Conservation (phyloP, 2,329 filamentous ascomycete genomes). For the Nothophaeocryptopus gaeumannii region DNA sequence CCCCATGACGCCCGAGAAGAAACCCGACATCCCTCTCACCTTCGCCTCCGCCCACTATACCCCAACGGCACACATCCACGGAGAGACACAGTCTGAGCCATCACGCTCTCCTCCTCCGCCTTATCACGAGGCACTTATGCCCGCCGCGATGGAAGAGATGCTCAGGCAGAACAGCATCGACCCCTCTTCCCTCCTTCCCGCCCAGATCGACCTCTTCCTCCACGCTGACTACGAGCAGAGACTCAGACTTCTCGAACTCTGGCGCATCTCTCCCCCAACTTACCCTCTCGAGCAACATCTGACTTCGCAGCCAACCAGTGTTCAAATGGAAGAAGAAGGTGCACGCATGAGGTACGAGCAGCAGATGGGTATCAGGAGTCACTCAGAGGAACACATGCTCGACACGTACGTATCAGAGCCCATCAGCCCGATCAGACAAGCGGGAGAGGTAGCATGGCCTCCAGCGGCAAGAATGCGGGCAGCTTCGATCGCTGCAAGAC, state of each 20-base stretch:
- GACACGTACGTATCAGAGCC: constrained; percentile 28
- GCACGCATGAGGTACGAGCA: constrained; percentile 57
- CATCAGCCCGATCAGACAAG: constrained; percentile 26
- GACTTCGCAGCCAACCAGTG: constrained; percentile 54
- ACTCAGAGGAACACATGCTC: constrained; percentile 25
- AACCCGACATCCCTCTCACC: constrained; percentile 50
- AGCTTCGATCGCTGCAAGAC: constrained; percentile 27
- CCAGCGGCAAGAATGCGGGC: constrained; percentile 31
- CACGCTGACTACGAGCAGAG: constrained; percentile 71
- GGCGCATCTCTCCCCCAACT: constrained; percentile 74
- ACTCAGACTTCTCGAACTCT: constrained; percentile 74
- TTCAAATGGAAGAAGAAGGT: constrained; percentile 55
- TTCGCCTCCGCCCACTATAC: constrained; percentile 84
- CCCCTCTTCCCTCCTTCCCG: constrained; percentile 64
- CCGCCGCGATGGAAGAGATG: constrained; percentile 41
- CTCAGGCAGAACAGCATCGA: constrained; percentile 68
- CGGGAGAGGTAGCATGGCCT: constrained; percentile 28
- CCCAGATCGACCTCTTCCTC: constrained; percentile 75
- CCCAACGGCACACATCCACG: constrained; percentile 67
- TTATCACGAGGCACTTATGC: constrained; percentile 30
- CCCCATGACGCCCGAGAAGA: constrained; percentile 19
- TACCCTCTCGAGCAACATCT: constrained; percentile 42
- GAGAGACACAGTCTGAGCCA: constrained; percentile 39
- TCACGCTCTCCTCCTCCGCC: constrained; percentile 32
- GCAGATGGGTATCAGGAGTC: constrained; percentile 18